phyloP scores from a whole-genome alignment of 768 basidiomycete genomes.

The Auriculariales sp. region DNA sequence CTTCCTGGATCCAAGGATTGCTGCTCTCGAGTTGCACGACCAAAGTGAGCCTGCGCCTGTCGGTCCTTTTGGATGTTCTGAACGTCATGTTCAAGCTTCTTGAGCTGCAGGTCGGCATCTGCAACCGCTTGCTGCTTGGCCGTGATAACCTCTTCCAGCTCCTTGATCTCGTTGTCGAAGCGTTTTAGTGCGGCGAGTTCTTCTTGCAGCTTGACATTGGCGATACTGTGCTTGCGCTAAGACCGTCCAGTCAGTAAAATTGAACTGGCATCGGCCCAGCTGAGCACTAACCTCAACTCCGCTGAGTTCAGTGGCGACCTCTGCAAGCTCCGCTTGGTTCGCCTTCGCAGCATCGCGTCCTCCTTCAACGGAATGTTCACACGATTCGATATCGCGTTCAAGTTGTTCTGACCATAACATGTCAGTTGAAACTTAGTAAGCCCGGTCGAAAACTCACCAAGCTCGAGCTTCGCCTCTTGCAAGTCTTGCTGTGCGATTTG shows the following conservation, averaged over 20 bases:
- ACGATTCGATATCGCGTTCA: constrained; percentile 51
- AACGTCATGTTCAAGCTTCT: constrained; percentile 59
- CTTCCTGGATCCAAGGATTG: constrained; percentile 79
- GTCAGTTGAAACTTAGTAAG: neutral
- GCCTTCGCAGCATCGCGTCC: constrained; percentile 33
- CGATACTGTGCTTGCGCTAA: constrained; percentile 41
- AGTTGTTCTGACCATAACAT: constrained; percentile 51
- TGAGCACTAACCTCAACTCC: constrained; percentile 25
- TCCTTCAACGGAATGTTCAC: constrained; percentile 22
- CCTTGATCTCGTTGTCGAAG: constrained; percentile 79
- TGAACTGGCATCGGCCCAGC: too few relatives aligned
- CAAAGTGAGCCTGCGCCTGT: constrained; percentile 30
- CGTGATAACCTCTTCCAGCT: constrained; percentile 70
- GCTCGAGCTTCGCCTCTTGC: constrained; percentile 74
- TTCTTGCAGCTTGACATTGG: constrained; percentile 58
- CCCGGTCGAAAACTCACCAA: constrained; percentile 40
- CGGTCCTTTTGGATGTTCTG: constrained; percentile 50
- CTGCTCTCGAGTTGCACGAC: constrained; percentile 63
- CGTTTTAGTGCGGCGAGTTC: constrained; percentile 79
- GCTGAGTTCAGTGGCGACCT: constrained; percentile 34
- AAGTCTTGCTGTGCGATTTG: constrained; percentile 83
- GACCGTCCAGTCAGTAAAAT: too few relatives aligned
- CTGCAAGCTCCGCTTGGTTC: constrained; percentile 47
- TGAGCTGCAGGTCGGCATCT: constrained; percentile 50
- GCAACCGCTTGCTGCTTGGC: constrained; percentile 57